Percentiles rank a stretch among this genome's conserved stretches.
These are phyloP conservation scores for Monosporascus ibericus DNA, from an alignment of 2,329 filamentous ascomycete species.

Conservation along the genomic window DNA sequence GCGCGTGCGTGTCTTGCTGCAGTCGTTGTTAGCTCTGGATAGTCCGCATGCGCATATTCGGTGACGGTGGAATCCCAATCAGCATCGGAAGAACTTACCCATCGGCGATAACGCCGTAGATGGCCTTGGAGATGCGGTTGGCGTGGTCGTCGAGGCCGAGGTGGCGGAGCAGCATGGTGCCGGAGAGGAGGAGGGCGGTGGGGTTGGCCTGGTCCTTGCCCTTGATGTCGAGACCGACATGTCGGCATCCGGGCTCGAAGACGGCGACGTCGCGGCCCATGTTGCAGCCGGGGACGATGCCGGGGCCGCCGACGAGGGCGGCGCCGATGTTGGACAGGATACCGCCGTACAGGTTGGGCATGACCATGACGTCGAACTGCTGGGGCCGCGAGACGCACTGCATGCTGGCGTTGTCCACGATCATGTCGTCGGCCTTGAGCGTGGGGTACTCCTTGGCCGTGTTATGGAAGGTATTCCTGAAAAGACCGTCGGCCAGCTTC, in stretches of 20 bases:
- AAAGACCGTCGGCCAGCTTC: constrained; percentile 98
- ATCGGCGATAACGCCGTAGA: constrained; percentile 74
- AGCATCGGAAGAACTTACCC: constrained; percentile 54
- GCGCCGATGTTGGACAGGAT: constrained; percentile 99
- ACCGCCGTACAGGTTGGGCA: constrained; percentile 98
- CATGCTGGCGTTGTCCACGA: constrained; percentile 99
- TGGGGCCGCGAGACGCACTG: constrained; percentile 94
- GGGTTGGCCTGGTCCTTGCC: constrained; percentile 99
- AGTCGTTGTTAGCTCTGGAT: constrained; percentile 1
- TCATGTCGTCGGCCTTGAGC: constrained; percentile 97
- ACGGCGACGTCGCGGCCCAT: constrained; percentile 98
- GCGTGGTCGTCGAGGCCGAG: constrained; percentile 96
- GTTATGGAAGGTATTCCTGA: constrained; percentile 94
- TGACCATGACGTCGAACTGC: constrained; percentile 99
- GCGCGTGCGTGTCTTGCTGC: constrained; percentile 77
- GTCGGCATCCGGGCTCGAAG: constrained; percentile 97
- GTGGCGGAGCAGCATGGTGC: constrained; percentile 95
- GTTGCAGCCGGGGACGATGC: constrained; percentile 97
- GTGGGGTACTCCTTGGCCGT: constrained; percentile 93
- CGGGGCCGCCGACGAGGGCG: constrained; percentile 91
- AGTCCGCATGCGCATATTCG: no score
- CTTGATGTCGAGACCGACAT: constrained; percentile 99
- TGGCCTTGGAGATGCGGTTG: constrained; percentile 91
- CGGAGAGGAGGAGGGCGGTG: constrained; percentile 88
- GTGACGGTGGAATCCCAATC: background rate